Base-by-base conservation (phyloP, 2,329 filamentous ascomycete species). In the Colletotrichum echinochloae region DNA sequence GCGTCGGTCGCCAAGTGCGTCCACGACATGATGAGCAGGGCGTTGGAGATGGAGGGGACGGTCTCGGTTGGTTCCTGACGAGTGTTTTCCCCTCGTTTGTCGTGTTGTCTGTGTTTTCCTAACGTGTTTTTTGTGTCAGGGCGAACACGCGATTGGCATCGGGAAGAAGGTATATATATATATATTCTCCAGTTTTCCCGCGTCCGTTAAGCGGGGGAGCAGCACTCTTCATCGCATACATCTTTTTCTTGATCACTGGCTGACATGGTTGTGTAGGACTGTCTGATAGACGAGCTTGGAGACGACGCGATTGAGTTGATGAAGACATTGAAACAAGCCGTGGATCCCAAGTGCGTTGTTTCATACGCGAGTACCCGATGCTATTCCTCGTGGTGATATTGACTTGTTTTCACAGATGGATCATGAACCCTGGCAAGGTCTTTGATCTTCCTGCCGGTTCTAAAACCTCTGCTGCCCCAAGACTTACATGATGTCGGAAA, bases 81-180 rank as follows among this genome's bases (percentile, higher is more conserved):
- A 2, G 18, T 28, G 1, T 33, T 9, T 23, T 11, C 35, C 28
- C 4, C 8, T 35, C 33, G 20, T 57, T 55, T 23, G n/a, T 23
- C n/a, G 26, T 48, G 30, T 18, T 23, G 9, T 2, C 14, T 9
- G 7, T 30, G 16, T 16, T 26, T 20, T 12, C 7, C 39, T 41
- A n/a, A 54, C 6, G 7, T 30, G 23, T 2, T n/a, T n/a, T n/a
- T n/a, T 35, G 26, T 14, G n/a, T 2, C 7, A 79, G 12, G 91
- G 91, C 30, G 91, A 93, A 77, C 91, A 93, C 77, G 91, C 90
- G 26, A 89, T 93, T 59, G 91, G 91, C 1, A 82, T 93, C 11
- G 88, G 92, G 44, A 93, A 93, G 79, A 85, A 91, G 69, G 91
- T 91, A 74, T 90, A n/a, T n/a, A n/a, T n/a, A n/a, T n/a, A n/a